phyloP scores from a whole-genome alignment of 768 basidiomycete genomes.

The Mycena alexandri region DNA sequence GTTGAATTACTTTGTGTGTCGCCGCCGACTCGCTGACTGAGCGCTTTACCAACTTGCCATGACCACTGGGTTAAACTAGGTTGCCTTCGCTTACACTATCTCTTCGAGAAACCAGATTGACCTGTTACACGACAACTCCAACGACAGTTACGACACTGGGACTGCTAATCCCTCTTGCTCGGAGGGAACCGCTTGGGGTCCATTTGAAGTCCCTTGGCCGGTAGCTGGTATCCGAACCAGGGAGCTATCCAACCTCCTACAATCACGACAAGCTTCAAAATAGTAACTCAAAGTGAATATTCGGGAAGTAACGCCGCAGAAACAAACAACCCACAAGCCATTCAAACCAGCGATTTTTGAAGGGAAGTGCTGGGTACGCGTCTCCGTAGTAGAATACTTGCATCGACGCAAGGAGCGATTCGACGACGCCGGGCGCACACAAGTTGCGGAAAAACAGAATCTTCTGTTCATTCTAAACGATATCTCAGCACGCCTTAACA shows the following conservation, averaged over 20 bases:
- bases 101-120: too few relatives aligned
- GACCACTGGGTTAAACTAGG: too few relatives aligned
- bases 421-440: not conserved
- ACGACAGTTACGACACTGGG: too few relatives aligned
- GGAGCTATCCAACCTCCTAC: slow-evolving; percentile 8
- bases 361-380: slow-evolving; percentile 4
- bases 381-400: slow-evolving; percentile 16
- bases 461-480: slow-evolving; percentile 14
- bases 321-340: slow-evolving; percentile 1
- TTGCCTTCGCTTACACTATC: too few relatives aligned
- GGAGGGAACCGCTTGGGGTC: slow-evolving; percentile 14
- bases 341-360: not conserved
- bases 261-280: not conserved
- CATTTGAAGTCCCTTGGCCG: slow-evolving; percentile 15
- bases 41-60: too few relatives aligned
- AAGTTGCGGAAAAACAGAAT: slow-evolving; percentile 15
- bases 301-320: not conserved
- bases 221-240: not conserved
- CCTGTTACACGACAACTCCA: too few relatives aligned
- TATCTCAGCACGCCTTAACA: too few relatives aligned
- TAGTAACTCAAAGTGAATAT: too few relatives aligned
- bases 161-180: slow-evolving; percentile 4
- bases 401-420: slow-evolving; percentile 5
- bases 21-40: too few relatives aligned
- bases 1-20: too few relatives aligned